Base-by-base conservation (phyloP, 2,329 filamentous ascomycete species). In the Lasiodiplodia gonubiensis region DNA sequence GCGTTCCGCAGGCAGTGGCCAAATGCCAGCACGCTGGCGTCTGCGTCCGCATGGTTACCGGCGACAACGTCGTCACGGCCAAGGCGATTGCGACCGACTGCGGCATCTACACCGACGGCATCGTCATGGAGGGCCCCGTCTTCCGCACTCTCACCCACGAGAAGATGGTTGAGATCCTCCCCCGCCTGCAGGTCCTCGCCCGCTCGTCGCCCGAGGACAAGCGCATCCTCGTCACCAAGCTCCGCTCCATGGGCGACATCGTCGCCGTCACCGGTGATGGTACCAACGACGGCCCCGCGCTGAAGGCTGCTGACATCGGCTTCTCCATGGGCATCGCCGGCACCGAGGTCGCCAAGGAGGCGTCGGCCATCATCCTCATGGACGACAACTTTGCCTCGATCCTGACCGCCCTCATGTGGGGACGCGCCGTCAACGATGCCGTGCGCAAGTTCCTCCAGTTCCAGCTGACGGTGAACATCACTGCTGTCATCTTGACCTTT, bases 351-450 rank as follows among this genome's bases (percentile, higher is more conserved):
- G 92, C 92, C 54, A 94, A 94, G 79, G 91, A 94, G 78, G 92
- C 92, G 1, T 94, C 92, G 8, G 90, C 91, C 46, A 94, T 94
- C 69, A 93, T 94, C 72, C 83, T 94, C 16, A 93, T 94, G 91
- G 92, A 94, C 75, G 92, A 94, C 79, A 94, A 94, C 80, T 94
- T 94, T 79, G 86, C 89, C 33, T 93, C 91, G n/a, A 94, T 94
- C 69, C 90, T 94, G 70, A 93, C 92, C 79, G 92, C 92, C 16
- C 84, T 94, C 72, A 90, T 91, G 72, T 94, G 92, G 92, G 92
- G 92, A 61, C 78, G 79, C 67, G 78, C 79, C 48, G 79, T 80
- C 57, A 80, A 80, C 68, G 79, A 80, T 51, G 79, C 79, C 46
- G 79, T 80, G 51, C 77, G 79, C 74, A 80, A 80, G 68, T 80